Evolutionary conservation across 306 rosid genomes (phyloP).

Genomic region (Acacia confusa): DNA sequence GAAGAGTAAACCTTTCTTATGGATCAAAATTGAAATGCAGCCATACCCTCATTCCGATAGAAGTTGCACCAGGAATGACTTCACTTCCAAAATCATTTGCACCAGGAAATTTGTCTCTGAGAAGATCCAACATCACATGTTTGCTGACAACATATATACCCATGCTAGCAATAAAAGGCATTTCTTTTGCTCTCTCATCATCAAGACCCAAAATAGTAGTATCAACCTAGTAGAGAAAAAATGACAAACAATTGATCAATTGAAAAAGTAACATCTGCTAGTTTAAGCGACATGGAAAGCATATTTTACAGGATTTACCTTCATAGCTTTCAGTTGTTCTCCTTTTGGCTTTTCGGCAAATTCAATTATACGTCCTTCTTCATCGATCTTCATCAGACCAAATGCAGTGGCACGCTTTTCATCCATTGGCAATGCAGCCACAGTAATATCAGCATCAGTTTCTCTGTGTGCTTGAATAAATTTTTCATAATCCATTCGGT

Average conservation of each 20-base stretch:
- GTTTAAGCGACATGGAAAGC: not conserved
- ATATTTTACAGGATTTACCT: constrained; percentile 40
- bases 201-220: constrained; percentile 97
- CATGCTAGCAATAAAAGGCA: constrained; percentile 99
- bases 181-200: constrained; percentile 86
- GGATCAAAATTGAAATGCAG: constrained; percentile 2
- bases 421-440: constrained; percentile 98
- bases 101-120: constrained; percentile 77
- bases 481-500: constrained; percentile 93
- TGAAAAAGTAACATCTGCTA: not conserved
- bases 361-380: constrained; percentile 91
- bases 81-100: constrained; percentile 99
- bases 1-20: not conserved
- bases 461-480: constrained; percentile 98
- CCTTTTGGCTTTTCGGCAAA: constrained; percentile 96
- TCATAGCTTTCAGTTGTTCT: constrained; percentile 94
- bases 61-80: constrained; percentile 98
- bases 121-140: constrained; percentile 81
- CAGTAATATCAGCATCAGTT: constrained; percentile 94
- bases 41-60: constrained; percentile 89
- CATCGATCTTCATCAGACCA: constrained; percentile 96
- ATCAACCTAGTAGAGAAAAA: constrained; percentile 68
- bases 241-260: not conserved
- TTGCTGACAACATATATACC: constrained; percentile 98
- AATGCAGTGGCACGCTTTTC: constrained; percentile 96